These are phyloP conservation scores for Artemisia princeps DNA, from an alignment of 140 eudicot genomes.

Conservation along the genomic window DNA sequence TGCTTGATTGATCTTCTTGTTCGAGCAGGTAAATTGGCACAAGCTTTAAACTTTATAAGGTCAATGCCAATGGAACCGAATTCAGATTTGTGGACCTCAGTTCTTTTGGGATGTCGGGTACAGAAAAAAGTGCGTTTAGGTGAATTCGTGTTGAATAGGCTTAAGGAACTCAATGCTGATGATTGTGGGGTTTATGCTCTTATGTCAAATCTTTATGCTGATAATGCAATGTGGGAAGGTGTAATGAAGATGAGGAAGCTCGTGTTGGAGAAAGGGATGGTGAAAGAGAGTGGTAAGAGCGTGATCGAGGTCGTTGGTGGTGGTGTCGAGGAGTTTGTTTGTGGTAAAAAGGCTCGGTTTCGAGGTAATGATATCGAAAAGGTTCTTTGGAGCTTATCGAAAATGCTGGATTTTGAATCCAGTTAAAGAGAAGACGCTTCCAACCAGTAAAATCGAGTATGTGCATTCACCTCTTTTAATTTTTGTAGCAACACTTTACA, in stretches of 20 bases:
- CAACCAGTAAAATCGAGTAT: no score
- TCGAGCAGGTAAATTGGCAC: constrained; percentile 29
- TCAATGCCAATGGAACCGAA: constrained; percentile 40
- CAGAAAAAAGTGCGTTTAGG: constrained; percentile 34
- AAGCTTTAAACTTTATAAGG: constrained; percentile 30
- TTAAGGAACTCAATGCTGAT: constrained; percentile 37
- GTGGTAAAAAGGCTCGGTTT: constrained; percentile 25
- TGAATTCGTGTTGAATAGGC: constrained; percentile 32
- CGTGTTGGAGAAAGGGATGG: constrained; percentile 28
- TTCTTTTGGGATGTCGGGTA: constrained; percentile 35
- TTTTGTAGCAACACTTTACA: no score
- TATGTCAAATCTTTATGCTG: constrained; percentile 48
- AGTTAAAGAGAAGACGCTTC: background rate
- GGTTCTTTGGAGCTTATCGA: constrained; percentile 38
- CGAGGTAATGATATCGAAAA: constrained; percentile 16
- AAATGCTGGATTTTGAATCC: constrained; percentile 22
- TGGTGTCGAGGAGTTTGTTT: constrained; percentile 31
- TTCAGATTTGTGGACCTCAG: constrained; percentile 43
- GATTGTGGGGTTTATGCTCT: constrained; percentile 43
- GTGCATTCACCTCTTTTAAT: no score
- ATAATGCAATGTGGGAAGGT: constrained; percentile 39
- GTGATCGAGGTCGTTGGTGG: constrained; percentile 36
- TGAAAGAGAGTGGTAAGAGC: constrained; percentile 41
- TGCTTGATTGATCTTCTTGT: constrained; percentile 48
- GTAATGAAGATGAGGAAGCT: constrained; percentile 30